Evolutionary conservation across 495 filamentous ascomycete species (phyloP).

Genomic region (Penicillium mononematosum): DNA sequence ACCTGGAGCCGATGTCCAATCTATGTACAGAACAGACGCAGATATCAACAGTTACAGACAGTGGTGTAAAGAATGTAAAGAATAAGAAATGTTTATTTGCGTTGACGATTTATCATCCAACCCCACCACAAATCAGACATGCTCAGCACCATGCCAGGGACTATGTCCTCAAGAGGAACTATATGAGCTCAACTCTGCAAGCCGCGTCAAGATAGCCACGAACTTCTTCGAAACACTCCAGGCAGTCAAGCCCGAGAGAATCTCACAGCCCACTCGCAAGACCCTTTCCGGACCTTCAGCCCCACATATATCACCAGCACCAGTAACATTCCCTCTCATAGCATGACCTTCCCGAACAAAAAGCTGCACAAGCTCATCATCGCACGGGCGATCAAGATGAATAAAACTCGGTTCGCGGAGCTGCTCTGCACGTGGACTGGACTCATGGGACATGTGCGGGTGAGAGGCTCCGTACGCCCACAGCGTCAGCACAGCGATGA

Average conservation of each 20-base stretch:
- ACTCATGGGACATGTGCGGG: constrained; percentile 14
- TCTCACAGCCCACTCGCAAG: constrained; percentile 43
- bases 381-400: constrained; percentile 51
- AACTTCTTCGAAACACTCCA: constrained; percentile 43
- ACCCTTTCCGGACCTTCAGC: constrained; percentile 43
- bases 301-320: constrained; percentile 51
- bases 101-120: not conserved
- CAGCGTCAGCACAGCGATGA: constrained; percentile 48
- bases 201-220: constrained; percentile 30
- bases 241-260: constrained; percentile 34
- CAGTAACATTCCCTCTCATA: constrained; percentile 49
- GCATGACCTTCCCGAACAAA: constrained; percentile 50
- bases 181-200: constrained; percentile 7
- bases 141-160: not conserved
- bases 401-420: constrained; percentile 37
- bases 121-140: not conserved
- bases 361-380: constrained; percentile 54
- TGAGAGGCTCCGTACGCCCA: constrained; percentile 53
- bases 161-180: not conserved
- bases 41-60: not conserved
- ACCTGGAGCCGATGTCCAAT: not conserved
- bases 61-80: not conserved
- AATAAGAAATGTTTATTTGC: not conserved
- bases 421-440: constrained; percentile 13
- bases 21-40: not conserved